phyloP scores from a whole-genome alignment of 1,284 basidiomycete genomes.

The Moesziomyces sp. region DNA sequence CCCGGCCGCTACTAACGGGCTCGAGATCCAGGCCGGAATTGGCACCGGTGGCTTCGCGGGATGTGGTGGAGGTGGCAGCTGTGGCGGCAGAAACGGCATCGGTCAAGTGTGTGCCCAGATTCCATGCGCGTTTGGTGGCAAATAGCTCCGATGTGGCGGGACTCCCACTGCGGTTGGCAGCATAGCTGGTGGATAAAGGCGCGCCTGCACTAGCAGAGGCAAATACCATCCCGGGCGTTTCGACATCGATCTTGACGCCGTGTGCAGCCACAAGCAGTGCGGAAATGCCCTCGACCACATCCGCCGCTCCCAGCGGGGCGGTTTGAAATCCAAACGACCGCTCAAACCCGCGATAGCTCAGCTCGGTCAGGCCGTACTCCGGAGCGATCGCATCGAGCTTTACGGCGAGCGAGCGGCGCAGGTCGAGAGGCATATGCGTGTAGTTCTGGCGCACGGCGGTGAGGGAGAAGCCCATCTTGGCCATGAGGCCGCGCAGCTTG shows the following conservation, averaged over 20 bases:
- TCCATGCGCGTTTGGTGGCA: constrained; percentile 52
- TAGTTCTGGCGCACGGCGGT: constrained; percentile 92
- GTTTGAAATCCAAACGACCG: constrained; percentile 89
- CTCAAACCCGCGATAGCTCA: constrained; percentile 91
- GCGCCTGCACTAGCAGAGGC: constrained; percentile 4
- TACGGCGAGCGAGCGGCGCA: constrained; percentile 82
- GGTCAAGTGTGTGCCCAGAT: constrained; percentile 33
- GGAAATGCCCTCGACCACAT: constrained; percentile 88
- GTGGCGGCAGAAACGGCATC: constrained; percentile 12
- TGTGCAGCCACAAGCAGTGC: constrained; percentile 91
- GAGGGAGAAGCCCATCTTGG: constrained; percentile 98
- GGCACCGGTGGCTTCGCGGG: constrained; percentile 69
- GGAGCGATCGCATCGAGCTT: constrained; percentile 91
- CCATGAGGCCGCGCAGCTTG: constrained; percentile 86
- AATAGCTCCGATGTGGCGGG: constrained; percentile 45
- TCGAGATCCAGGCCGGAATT: constrained; percentile 86
- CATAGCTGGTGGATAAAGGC: constrained; percentile 25
- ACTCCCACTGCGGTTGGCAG: constrained; percentile 22
- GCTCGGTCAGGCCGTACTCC: constrained; percentile 94
- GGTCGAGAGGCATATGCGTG: constrained; percentile 93
- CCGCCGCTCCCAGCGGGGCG: constrained; percentile 86
- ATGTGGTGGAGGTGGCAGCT: not conserved
- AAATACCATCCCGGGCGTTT: constrained; percentile 55
- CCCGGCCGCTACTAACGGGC: constrained; percentile 40
- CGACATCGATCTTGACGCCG: constrained; percentile 88